phyloP scores from a whole-genome alignment of 2,329 filamentous ascomycete species.

The Aspergillus japonicus region DNA sequence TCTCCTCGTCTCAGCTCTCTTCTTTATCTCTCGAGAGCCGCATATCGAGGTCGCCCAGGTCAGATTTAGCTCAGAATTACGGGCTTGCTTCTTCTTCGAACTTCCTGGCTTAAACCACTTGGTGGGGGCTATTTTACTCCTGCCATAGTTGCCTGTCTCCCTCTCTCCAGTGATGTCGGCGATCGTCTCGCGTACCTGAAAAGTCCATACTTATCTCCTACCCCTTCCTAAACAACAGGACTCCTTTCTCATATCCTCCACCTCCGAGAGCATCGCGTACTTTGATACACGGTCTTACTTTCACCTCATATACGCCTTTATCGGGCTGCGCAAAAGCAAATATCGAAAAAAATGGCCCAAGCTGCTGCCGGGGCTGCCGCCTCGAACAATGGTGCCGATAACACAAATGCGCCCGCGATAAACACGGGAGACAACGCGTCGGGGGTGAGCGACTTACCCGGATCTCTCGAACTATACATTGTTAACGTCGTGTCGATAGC shows the following conservation, averaged over 20 bases:
- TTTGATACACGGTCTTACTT: not conserved
- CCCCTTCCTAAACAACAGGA: not conserved
- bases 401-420: conserved; percentile 10
- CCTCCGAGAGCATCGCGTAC: not conserved
- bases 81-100: not conserved
- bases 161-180: conserved; percentile 4
- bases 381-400: conserved; percentile 10
- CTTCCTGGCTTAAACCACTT: not conserved
- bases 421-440: conserved; percentile 25
- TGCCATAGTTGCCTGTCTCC: not conserved
- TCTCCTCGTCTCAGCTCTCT: not conserved
- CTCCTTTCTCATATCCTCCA: not conserved
- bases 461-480: not conserved
- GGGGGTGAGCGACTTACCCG: conserved; percentile 26
- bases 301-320: not conserved
- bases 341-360: conserved; percentile 16
- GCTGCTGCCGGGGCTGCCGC: conserved; percentile 11
- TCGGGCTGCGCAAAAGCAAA: not conserved
- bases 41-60: not conserved
- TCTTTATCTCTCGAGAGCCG: not conserved
- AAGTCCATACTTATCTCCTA: conserved; percentile 2
- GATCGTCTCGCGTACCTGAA: conserved; percentile 9
- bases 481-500: conserved; percentile 27
- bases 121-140: not conserved
- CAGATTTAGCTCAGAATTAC: not conserved